Evolutionary conservation across 148 eudicot species (phyloP), one percentile per base, ranked within the genome.

Genomic region (Camellia granthamiana): DNA sequence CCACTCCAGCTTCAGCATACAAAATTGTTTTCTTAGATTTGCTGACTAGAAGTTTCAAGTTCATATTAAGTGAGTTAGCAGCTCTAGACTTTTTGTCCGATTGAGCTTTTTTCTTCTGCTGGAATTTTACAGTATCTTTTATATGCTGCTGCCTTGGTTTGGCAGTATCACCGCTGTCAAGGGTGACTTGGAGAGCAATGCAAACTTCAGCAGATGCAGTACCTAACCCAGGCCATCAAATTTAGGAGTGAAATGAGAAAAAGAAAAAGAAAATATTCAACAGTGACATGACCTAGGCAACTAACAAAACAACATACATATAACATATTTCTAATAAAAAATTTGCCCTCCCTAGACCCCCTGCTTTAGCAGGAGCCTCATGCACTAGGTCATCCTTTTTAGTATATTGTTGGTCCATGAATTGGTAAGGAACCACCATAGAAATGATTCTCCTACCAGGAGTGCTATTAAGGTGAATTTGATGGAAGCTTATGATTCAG

Each of bases 1-100:
- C 55, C 74, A 16, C 74, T 70, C 74, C 74, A n/a, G 74, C 74
- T 70, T 70, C 74, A 7, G 74, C 74, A 70, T 44, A 70, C 52
- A 70, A 6, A 70, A 46, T 14, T 44, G 3, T 46, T 16, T 70
- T 46, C 74, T 46, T 46, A n/a, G 74, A 70, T 70, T 70, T 70
- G 74, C 30, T 70, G 8, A 46, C 55, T 8, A 46, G 18, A 46
- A 70, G 74, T 54, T 70, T 70, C 74, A 70, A 70, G 52, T 18
- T 46, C 74, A 70, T 70, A 70, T 46, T 46, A 18, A 46, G 9
- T 19, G 55, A 16, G 54, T 46, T 46, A n/a, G 19, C 54, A 46
- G 74, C 30, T 16, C 55, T 69, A 69, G 49, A 30, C 8, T n/a
- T 46, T 46, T 46, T 46, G 74, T 70, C 74, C 23, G 55, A 51